A percentile compares a stretch with the other conserved stretches of the same genome.
phyloP scores from a whole-genome alignment of 208 protist genomes.

The Acanthamoeba royreba region DNA sequence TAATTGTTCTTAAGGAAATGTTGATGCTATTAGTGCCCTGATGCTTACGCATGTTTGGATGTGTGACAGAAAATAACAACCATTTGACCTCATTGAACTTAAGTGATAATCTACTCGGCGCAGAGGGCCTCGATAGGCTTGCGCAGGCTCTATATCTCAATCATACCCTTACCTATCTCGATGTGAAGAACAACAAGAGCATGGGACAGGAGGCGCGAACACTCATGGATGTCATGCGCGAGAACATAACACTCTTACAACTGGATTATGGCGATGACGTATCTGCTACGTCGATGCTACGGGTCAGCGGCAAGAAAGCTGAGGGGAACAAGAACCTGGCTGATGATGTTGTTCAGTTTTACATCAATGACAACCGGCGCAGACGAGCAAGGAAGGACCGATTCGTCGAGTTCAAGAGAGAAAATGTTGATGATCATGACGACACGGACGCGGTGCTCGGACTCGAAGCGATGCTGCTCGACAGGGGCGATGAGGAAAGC shows the following conservation, averaged over 20 bases:
- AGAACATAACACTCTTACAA: neutral
- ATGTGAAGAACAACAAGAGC: neutral
- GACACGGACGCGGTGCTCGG: neutral
- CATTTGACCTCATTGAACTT: neutral
- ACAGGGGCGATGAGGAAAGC: neutral
- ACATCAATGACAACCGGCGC: neutral
- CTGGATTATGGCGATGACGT: neutral
- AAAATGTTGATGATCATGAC: neutral
- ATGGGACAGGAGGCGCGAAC: neutral
- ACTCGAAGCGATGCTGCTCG: neutral
- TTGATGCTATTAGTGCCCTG: neutral
- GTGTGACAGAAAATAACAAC: neutral
- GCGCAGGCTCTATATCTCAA: neutral
- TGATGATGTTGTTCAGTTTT: neutral
- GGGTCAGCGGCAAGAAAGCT: neutral
- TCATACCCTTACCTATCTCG: neutral
- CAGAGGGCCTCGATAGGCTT: neutral
- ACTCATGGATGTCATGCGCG: neutral
- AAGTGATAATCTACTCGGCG: neutral
- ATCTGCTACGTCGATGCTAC: too few species aligned
- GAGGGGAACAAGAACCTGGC: neutral
- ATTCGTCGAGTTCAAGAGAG: neutral
- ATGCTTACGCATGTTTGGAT: too few species aligned
- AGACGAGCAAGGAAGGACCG: neutral
- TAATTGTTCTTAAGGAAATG: neutral